Evolutionary conservation across 257 asterid species (phyloP).

Genomic region (Solanum arcanum): DNA sequence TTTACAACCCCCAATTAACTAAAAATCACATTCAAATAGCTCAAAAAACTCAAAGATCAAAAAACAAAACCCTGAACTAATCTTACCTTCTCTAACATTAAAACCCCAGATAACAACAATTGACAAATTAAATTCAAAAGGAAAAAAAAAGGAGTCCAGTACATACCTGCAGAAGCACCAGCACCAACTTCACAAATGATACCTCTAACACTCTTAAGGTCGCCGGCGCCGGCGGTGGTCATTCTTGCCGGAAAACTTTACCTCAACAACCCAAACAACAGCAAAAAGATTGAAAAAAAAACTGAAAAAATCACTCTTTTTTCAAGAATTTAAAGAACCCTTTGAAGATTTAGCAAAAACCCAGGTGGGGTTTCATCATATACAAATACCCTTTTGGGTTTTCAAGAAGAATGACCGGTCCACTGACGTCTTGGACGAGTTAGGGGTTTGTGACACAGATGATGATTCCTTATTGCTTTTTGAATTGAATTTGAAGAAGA

Average conservation of each 20-base stretch:
- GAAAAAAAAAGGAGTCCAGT: background rate
- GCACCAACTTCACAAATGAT: constrained; percentile 65
- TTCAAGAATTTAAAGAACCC: background rate
- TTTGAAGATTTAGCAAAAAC: background rate
- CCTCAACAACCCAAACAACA: background rate
- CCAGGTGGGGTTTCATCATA: background rate
- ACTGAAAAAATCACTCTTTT: background rate
- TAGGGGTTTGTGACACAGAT: background rate
- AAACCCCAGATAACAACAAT: constrained; percentile 18
- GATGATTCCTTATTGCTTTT: background rate
- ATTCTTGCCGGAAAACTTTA: background rate
- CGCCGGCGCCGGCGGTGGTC: constrained; percentile 11
- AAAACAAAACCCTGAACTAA: background rate
- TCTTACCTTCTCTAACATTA: background rate
- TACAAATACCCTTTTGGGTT: background rate
- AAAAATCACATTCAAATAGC: background rate
- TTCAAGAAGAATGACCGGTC: background rate
- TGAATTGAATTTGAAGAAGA: background rate
- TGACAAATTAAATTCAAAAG: background rate
- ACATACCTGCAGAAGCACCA: constrained; percentile 90
- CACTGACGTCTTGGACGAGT: background rate
- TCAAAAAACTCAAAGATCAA: background rate
- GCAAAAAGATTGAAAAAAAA: background rate
- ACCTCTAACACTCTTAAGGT: constrained; percentile 40
- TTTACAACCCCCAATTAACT: background rate